Evolutionary conservation across 2,329 filamentous ascomycete genomes (phyloP).

Genomic region (Apiospora sp.): DNA sequence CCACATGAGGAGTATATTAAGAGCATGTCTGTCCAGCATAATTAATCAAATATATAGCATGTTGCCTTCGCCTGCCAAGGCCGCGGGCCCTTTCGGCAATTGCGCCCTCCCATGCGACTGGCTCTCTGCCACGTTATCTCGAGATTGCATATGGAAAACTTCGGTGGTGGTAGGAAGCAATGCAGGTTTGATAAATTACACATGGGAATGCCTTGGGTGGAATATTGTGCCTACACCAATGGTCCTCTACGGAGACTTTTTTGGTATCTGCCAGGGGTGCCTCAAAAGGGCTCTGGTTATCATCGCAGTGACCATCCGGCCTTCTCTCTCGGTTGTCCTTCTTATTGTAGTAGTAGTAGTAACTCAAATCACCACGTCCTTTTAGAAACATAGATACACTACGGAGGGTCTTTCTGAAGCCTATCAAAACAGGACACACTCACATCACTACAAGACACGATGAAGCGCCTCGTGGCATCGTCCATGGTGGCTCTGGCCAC

Average conservation of each 20-base stretch:
- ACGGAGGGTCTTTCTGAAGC: background rate
- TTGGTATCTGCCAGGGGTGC: background rate
- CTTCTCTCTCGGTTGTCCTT: background rate
- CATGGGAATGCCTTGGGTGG: background rate
- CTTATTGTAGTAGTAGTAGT: background rate
- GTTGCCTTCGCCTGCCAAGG: background rate
- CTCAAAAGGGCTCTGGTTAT: background rate
- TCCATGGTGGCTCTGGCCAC: background rate
- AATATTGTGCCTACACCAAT: background rate
- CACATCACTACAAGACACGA: background rate
- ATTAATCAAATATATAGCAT: conserved; percentile 16
- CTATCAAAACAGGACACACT: background rate
- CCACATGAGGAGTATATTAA: background rate
- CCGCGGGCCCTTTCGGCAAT: background rate
- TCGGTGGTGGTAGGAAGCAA: background rate
- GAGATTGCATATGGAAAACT: background rate
- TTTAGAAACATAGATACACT: background rate
- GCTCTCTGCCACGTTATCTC: conserved; percentile 14
- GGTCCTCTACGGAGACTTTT: background rate
- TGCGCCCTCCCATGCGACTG: background rate
- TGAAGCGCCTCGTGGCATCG: background rate
- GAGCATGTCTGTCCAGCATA: background rate
- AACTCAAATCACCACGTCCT: background rate
- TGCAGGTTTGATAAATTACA: background rate
- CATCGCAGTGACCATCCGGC: background rate